Evolutionary conservation across 176 grass and related monocot species (phyloP).

Genomic region (Bolboschoenus planiculmis): DNA sequence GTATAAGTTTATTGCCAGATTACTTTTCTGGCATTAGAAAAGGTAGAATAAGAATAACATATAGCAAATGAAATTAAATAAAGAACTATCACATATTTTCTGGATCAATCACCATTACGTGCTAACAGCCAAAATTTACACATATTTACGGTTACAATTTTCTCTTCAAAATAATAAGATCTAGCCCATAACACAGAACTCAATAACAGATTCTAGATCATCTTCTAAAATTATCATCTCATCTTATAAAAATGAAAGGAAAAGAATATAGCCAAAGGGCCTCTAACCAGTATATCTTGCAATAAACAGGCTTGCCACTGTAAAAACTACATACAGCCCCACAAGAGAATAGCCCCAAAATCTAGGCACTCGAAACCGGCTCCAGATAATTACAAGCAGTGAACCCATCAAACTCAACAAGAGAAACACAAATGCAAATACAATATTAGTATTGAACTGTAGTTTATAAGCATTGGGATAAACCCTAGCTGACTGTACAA

Average conservation of each 20-base stretch:
- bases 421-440: conserved; percentile 90
- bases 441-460: conserved; percentile 68
- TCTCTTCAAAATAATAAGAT: not conserved
- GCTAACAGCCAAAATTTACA: conserved; percentile 1
- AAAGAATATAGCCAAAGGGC: not conserved
- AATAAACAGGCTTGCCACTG: conserved; percentile 49
- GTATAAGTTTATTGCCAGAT: not conserved
- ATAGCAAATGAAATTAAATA: not conserved
- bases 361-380: conserved; percentile 57
- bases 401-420: conserved; percentile 82
- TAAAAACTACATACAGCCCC: conserved; percentile 65
- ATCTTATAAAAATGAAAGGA: not conserved
- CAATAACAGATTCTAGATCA: not conserved
- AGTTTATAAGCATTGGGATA: conserved; percentile 70
- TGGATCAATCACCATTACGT: not conserved
- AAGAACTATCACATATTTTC: not conserved
- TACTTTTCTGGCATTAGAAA: not conserved
- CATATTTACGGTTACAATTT: conserved; percentile 1
- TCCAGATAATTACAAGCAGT: conserved; percentile 75
- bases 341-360: conserved; percentile 89
- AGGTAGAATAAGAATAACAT: not conserved
- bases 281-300: conserved; percentile 34
- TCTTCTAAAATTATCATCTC: not conserved
- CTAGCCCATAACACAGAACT: not conserved
- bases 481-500: conserved; percentile 68